phyloP scores from a whole-genome alignment of 1,139 yeast genomes.

The Scheffersomyces insectosa region DNA sequence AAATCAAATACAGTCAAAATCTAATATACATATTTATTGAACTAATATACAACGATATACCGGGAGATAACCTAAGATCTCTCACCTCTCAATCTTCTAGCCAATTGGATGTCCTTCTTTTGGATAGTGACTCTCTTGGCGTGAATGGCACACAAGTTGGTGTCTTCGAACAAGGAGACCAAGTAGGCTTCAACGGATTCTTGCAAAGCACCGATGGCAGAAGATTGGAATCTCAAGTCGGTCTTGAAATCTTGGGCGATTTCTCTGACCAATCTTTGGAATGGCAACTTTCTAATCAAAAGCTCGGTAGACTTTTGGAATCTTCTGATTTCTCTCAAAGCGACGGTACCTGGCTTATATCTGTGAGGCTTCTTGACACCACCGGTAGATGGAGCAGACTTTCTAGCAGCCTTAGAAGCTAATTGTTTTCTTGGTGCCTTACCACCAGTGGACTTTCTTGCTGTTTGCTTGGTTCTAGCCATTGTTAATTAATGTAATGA shows the following conservation, averaged over 20 bases:
- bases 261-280: constrained; percentile 98
- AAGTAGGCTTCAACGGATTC: constrained; percentile 99
- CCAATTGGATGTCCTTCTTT: constrained; percentile 98
- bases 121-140: constrained; percentile 86
- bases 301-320: constrained; percentile 98
- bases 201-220: constrained; percentile 98
- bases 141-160: constrained; percentile 98
- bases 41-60: constrained; percentile 5
- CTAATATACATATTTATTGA: constrained; percentile 8
- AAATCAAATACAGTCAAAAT: background rate
- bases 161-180: constrained; percentile 87
- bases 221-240: constrained; percentile 96
- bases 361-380: constrained; percentile 99
- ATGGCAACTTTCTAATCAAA: constrained; percentile 95
- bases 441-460: constrained; percentile 99
- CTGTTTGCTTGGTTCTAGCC: constrained; percentile 99
- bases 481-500: constrained; percentile 39
- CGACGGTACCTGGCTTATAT: constrained; percentile 99
- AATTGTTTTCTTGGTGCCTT: constrained; percentile 99
- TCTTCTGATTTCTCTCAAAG: constrained; percentile 99
- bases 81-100: constrained; percentile 99
- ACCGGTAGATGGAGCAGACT: constrained; percentile 96
- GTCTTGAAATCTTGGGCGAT: constrained; percentile 98
- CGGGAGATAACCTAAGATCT: constrained; percentile 52
- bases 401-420: constrained; percentile 99